Base-by-base conservation (phyloP, 2,329 filamentous ascomycete genomes). In the Fusarium staphyleae region DNA sequence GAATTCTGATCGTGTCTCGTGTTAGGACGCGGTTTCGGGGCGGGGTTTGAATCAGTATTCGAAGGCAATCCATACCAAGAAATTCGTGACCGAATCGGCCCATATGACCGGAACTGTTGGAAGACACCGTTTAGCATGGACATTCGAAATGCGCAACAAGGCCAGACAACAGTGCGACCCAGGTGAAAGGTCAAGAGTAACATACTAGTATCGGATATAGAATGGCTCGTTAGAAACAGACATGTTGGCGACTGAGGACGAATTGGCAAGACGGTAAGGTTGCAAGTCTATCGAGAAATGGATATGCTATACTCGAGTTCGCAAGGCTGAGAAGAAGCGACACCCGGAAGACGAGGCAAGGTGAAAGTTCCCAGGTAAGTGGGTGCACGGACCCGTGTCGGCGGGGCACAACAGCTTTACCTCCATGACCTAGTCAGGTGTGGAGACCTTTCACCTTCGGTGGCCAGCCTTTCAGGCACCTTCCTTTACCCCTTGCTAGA, bases 41-140 rank as follows among this genome's bases (percentile, higher is more conserved):
- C 10, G 49, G 13, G 7, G 8, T 12, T 19, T 35, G 4, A 40
- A 39, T 43, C 11, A 10, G 24, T 3, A 16, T 1, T 29, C 5
- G n/a, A n/a, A 41, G 32, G 34, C 13, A 28, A 24, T 43, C 51
- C 66, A 34, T 63, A 97, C 93, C 95, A 69, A 99, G 81, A 72
- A 99, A 99, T 77, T 99, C 95, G 78, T 99, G 95, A 61, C 95
- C 95, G 75, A 98, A 97, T 63, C 93, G 90, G 70, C 95, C 95
- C 75, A 92, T 95, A 77, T 99, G 95, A 69, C 95, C 95, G 66
- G 95, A 98, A 81, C 93, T 98, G 72, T 67, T 53, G 14, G 22
- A 12, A 33, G 26, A 47, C 42, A 40, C 54, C 43, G 42, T 52
- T 57, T 54, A 58, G 52, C 24, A 63, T 40, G 35, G 35, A 36